Evolutionary conservation across 352 stramenopile species (phyloP).

Genomic region (Salisapilia sapeloensis): DNA sequence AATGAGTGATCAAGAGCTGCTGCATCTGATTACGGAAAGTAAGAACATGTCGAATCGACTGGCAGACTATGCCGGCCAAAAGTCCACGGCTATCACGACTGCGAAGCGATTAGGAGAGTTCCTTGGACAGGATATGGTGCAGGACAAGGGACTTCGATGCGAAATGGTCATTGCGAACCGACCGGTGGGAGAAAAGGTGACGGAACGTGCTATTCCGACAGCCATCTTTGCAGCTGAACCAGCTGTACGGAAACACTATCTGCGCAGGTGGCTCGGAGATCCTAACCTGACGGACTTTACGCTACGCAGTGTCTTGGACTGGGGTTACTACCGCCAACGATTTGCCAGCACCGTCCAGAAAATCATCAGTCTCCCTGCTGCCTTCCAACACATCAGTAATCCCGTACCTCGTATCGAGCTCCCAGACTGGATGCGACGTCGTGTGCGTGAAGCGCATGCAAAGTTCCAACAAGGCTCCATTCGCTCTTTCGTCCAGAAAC

Average conservation of each 20-base stretch:
- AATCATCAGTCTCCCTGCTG: slow-evolving; percentile 98
- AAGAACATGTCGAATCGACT: slow-evolving; percentile 96
- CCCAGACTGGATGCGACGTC: slow-evolving; percentile 92
- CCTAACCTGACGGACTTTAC: slow-evolving; percentile 86
- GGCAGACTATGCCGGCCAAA: slow-evolving; percentile 94
- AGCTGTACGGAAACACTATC: slow-evolving; percentile 89
- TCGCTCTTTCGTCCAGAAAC: slow-evolving; percentile 72
- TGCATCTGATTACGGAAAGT: slow-evolving; percentile 98
- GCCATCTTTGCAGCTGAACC: slow-evolving; percentile 96
- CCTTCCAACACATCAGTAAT: slow-evolving; percentile 94
- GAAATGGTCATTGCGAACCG: slow-evolving; percentile 94
- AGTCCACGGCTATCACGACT: slow-evolving; percentile 96
- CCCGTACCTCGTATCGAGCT: slow-evolving; percentile 91
- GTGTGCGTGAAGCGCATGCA: slow-evolving; percentile 81
- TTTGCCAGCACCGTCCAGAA: slow-evolving; percentile 92
- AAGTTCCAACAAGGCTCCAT: slow-evolving; percentile 75
- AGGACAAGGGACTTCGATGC: slow-evolving; percentile 96
- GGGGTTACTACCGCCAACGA: slow-evolving; percentile 93
- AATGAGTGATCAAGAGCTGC: slow-evolving; percentile 93
- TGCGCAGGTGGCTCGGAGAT: slow-evolving; percentile 96
- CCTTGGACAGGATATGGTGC: slow-evolving; percentile 94
- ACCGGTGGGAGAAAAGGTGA: slow-evolving; percentile 90
- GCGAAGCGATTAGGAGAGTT: slow-evolving; percentile 96
- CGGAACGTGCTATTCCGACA: slow-evolving; percentile 94
- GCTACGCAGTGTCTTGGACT: slow-evolving; percentile 93